Evolutionary conservation across 177 flowering plant genomes (phyloP).

Genomic region (Vitis hybrid): DNA sequence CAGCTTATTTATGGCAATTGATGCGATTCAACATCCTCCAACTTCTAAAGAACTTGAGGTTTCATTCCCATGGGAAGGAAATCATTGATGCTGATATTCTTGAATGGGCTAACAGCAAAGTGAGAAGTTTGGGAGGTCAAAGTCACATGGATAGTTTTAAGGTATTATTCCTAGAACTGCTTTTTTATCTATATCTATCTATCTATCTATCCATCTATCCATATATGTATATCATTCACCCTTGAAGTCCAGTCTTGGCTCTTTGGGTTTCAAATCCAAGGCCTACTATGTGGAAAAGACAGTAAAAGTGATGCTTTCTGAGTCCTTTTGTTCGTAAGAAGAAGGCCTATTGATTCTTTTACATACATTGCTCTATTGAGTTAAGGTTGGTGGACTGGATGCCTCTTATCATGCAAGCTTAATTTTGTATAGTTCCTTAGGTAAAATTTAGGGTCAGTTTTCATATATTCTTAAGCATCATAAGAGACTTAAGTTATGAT

Average conservation of each 20-base stretch:
- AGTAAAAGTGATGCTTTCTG: too few relatives aligned
- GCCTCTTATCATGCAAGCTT: not conserved
- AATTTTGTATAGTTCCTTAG: not conserved
- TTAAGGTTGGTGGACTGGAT: too few relatives aligned
- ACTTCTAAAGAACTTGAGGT: constrained; percentile 73
- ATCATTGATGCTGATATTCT: constrained; percentile 77
- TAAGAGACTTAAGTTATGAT: too few relatives aligned
- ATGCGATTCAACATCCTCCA: constrained; percentile 87
- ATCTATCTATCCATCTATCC: not conserved
- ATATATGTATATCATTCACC: not conserved
- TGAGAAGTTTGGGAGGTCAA: constrained; percentile 57
- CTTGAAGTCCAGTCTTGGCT: not conserved
- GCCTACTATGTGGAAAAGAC: not conserved
- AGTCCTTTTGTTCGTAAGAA: too few relatives aligned
- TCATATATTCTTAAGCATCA: too few relatives aligned
- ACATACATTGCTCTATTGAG: too few relatives aligned
- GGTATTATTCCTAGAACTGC: constrained; percentile 36
- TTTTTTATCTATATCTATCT: not conserved
- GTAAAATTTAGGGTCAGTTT: too few relatives aligned
- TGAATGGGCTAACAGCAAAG: constrained; percentile 78
- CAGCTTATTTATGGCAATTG: constrained; percentile 90
- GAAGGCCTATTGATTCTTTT: too few relatives aligned
- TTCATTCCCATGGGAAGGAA: constrained; percentile 76
- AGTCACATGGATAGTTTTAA: constrained; percentile 71
- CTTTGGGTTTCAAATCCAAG: not conserved